Evolutionary conservation across 1,139 yeast genomes (phyloP).

Genomic region (Taphrina flavorubra): DNA sequence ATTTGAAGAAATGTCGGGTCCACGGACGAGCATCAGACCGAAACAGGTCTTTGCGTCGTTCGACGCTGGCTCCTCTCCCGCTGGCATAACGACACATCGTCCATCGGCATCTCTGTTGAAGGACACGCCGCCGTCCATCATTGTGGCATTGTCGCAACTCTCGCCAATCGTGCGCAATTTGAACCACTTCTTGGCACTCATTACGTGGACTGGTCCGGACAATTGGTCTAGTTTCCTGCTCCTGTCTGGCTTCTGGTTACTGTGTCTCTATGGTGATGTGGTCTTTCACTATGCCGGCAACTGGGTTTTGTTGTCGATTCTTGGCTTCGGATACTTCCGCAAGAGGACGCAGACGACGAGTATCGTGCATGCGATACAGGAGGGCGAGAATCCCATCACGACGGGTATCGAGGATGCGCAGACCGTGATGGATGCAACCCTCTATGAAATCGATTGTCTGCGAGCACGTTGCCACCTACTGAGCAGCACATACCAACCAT

Average conservation of each 20-base stretch:
- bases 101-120: conserved; percentile 31
- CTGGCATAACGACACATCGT: conserved; percentile 36
- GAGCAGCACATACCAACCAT: conserved; percentile 25
- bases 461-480: conserved; percentile 35
- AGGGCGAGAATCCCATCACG: conserved; percentile 27
- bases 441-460: conserved; percentile 33
- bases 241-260: conserved; percentile 23
- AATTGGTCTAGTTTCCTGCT: conserved; percentile 38
- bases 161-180: conserved; percentile 30
- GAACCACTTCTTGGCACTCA: conserved; percentile 18
- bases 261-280: conserved; percentile 37
- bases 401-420: conserved; percentile 31
- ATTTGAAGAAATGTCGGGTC: conserved; percentile 40
- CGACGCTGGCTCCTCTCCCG: conserved; percentile 36
- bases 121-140: conserved; percentile 38
- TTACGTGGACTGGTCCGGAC: conserved; percentile 40
- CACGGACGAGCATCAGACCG: conserved; percentile 20
- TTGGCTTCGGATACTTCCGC: conserved; percentile 29
- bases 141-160: conserved; percentile 35
- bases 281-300: conserved; percentile 36
- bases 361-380: conserved; percentile 30
- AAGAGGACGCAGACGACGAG: conserved; percentile 34
- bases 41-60: conserved; percentile 35
- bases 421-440: conserved; percentile 29
- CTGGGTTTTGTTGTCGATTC: conserved; percentile 11